Evolutionary conservation across 257 asterid species (phyloP).

Genomic region (Fraxinus pennsylvanica): DNA sequence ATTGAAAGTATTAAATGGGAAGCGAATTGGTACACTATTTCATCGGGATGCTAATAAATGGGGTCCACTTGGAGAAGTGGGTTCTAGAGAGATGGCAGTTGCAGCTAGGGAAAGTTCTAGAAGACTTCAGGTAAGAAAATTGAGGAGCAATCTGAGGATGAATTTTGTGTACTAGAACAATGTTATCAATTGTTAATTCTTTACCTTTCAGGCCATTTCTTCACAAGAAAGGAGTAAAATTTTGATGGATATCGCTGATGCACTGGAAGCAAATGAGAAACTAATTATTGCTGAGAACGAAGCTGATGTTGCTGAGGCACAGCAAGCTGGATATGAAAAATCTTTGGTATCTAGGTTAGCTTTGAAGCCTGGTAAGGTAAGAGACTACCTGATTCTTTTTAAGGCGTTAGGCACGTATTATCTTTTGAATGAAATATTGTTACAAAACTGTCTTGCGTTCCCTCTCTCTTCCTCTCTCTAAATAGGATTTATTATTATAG

Average conservation of each 20-base stretch:
- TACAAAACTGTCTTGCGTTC: not conserved
- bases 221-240: slow-evolving; percentile 67
- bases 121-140: slow-evolving; percentile 54
- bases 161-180: not conserved
- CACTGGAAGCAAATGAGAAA: slow-evolving; percentile 54
- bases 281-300: slow-evolving; percentile 53
- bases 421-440: slow-evolving; percentile 2
- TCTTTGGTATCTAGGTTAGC: slow-evolving; percentile 70
- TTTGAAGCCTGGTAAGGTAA: slow-evolving; percentile 62
- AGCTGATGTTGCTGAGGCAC: slow-evolving; percentile 69
- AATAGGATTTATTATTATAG: slow-evolving; percentile 27
- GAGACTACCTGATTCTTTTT: slow-evolving; percentile 14
- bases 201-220: slow-evolving; percentile 47
- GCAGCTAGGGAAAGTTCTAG: slow-evolving; percentile 78
- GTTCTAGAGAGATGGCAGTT: slow-evolving; percentile 66
- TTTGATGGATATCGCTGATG: slow-evolving; percentile 68
- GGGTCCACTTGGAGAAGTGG: slow-evolving; percentile 46
- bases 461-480: slow-evolving; percentile 1
- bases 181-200: slow-evolving; percentile 8
- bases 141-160: not conserved
- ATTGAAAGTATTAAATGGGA: slow-evolving; percentile 59
- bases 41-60: slow-evolving; percentile 67
- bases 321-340: slow-evolving; percentile 61
- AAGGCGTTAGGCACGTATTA: not conserved
- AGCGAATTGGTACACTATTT: slow-evolving; percentile 71